phyloP scores from a whole-genome alignment of 78 protist species.

The Dictyostelium brefeldianum region DNA sequence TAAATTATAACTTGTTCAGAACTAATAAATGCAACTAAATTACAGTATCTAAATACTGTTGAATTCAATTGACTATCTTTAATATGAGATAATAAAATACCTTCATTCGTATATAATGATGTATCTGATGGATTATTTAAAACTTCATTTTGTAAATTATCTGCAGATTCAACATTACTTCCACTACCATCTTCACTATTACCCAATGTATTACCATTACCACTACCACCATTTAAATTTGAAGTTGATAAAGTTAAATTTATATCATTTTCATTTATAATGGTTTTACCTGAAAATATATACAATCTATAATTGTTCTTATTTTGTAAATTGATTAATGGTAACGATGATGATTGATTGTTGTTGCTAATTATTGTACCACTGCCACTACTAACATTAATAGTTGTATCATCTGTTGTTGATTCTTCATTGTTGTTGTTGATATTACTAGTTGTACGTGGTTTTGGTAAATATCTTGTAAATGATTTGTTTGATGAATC shows the following conservation, averaged over 20 bases:
- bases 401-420: neutral
- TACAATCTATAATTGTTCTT: conserved; percentile 23
- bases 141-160: conserved; percentile 9
- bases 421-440: neutral
- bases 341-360: conserved; percentile 1
- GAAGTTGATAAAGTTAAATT: neutral
- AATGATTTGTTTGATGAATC: neutral
- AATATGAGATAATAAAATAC: conserved; percentile 47
- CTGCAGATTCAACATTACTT: neutral
- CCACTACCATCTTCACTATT: neutral
- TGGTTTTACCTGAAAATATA: conserved; percentile 22
- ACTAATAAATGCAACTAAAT: conserved; percentile 13
- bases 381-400: neutral
- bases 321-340: conserved; percentile 12
- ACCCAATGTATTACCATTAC: neutral
- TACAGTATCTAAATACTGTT: conserved; percentile 22
- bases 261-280: neutral
- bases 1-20: conserved; percentile 7
- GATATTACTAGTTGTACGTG: neutral
- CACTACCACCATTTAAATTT: neutral
- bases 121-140: conserved; percentile 16
- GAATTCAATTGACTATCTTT: conserved; percentile 53
- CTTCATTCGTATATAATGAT: conserved; percentile 29
- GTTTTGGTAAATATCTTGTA: conserved; percentile 9
- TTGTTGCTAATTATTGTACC: neutral